These are phyloP conservation scores for Acanthamoeba castellanii DNA, from an alignment of 208 protist genomes.

Conservation along the genomic window DNA sequence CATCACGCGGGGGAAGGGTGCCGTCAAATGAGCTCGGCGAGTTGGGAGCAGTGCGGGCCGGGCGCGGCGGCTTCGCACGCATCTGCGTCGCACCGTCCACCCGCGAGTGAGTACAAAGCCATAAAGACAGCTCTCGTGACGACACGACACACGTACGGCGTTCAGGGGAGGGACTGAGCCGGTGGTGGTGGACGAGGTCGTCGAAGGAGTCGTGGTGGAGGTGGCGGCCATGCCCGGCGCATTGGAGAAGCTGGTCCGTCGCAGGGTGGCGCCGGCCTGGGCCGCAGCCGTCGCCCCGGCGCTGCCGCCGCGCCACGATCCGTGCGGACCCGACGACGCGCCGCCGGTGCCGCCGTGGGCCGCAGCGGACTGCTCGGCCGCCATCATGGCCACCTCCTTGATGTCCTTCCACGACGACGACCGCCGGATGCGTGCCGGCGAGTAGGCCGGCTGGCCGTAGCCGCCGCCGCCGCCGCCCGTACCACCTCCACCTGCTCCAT, in stretches of 20 bases:
- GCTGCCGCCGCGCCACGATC: background rate
- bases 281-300: background rate
- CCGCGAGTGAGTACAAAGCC: background rate
- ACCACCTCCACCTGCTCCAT: background rate
- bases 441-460: background rate
- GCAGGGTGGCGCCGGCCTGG: background rate
- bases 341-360: background rate
- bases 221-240: background rate
- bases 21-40: constrained; percentile 1
- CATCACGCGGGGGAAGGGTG: background rate
- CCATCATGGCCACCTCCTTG: constrained; percentile 39
- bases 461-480: background rate
- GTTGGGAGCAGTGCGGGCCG: constrained; percentile 10
- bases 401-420: constrained; percentile 51
- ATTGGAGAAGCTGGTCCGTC: constrained; percentile 22
- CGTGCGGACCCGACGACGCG: background rate
- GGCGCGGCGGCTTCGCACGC: background rate
- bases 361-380: background rate
- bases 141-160: background rate
- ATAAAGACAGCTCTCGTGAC: background rate
- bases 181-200: background rate
- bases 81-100: background rate
- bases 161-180: background rate
- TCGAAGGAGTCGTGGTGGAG: background rate
- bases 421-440: background rate